These are phyloP conservation scores for Sclerotinia minor DNA, from an alignment of 2,329 filamentous ascomycete genomes.

Conservation along the genomic window DNA sequence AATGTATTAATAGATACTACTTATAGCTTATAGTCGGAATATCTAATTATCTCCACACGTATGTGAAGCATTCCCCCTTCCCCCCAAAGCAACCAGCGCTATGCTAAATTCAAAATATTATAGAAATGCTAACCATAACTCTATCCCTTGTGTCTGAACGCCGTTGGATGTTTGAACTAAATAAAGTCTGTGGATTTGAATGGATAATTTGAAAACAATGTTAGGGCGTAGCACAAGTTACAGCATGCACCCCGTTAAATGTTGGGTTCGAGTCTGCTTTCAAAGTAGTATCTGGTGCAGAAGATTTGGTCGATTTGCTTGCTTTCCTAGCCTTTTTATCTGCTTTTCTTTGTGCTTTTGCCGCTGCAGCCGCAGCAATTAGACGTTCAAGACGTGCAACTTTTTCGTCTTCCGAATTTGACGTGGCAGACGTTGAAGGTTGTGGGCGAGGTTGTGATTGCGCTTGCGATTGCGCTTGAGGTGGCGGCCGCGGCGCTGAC, in stretches of 20 bases:
- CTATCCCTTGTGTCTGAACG: neutral
- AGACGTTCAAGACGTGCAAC: conserved; percentile 49
- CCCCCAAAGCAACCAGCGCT: conserved; percentile 35
- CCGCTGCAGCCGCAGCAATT: conserved; percentile 46
- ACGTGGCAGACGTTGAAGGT: neutral
- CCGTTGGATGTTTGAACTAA: neutral
- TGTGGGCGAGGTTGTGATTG: neutral
- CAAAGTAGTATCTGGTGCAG: conserved; percentile 25
- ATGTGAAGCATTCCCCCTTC: conserved; percentile 30
- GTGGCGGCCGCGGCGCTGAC: conserved; percentile 19
- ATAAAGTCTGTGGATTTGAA: neutral
- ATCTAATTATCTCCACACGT: neutral
- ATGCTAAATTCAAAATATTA: conserved; percentile 32
- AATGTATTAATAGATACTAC: neutral
- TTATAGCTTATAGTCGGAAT: conserved; percentile 3
- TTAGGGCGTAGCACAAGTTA: no score
- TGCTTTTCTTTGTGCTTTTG: conserved; percentile 43
- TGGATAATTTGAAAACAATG: conserved; percentile 42
- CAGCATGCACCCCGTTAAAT: neutral
- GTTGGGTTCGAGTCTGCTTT: neutral
- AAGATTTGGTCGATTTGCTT: conserved; percentile 36
- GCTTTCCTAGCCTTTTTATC: conserved; percentile 45
- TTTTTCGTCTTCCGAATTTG: conserved; percentile 44
- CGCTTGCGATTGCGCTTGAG: conserved; percentile 25
- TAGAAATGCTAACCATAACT: conserved; percentile 28